Evolutionary conservation across 2,329 filamentous ascomycete genomes (phyloP).

Genomic region (Curvularia sp.): DNA sequence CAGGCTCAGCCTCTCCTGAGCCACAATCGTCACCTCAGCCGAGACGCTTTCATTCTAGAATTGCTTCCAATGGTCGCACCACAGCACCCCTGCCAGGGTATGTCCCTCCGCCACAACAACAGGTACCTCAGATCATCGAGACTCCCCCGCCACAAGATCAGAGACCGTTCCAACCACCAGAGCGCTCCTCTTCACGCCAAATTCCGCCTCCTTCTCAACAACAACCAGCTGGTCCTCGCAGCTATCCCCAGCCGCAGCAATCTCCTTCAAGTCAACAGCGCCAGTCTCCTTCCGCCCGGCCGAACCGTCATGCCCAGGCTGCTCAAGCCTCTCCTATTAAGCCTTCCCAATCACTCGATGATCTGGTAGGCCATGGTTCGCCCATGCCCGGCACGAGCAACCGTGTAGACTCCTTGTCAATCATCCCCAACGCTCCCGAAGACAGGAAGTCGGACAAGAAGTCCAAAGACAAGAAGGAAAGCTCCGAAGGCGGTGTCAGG

Average conservation of each 20-base stretch:
- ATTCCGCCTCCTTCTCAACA: constrained; percentile 36
- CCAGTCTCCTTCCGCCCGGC: constrained; percentile 30
- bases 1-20: constrained; percentile 25
- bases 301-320: constrained; percentile 42
- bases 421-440: constrained; percentile 75
- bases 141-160: constrained; percentile 58
- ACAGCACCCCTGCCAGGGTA: constrained; percentile 60
- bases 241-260: constrained; percentile 17
- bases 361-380: constrained; percentile 71
- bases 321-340: constrained; percentile 49
- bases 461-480: constrained; percentile 72
- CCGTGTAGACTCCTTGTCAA: constrained; percentile 78
- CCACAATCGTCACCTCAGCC: constrained; percentile 45
- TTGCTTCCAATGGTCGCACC: constrained; percentile 63
- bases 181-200: constrained; percentile 59
- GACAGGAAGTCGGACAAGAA: constrained; percentile 79
- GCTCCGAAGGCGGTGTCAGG: constrained; percentile 66
- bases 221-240: constrained; percentile 28
- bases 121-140: constrained; percentile 69
- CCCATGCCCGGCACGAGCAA: constrained; percentile 70
- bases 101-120: constrained; percentile 32
- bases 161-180: constrained; percentile 53
- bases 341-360: constrained; percentile 63
- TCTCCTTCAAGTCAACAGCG: constrained; percentile 28
- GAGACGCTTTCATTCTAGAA: constrained; percentile 63